A percentile compares a stretch with the other conserved stretches of the same genome.
Evolutionary conservation across 2,329 filamentous ascomycete genomes (phyloP).

Genomic region (Trichoderma afroharzianum): DNA sequence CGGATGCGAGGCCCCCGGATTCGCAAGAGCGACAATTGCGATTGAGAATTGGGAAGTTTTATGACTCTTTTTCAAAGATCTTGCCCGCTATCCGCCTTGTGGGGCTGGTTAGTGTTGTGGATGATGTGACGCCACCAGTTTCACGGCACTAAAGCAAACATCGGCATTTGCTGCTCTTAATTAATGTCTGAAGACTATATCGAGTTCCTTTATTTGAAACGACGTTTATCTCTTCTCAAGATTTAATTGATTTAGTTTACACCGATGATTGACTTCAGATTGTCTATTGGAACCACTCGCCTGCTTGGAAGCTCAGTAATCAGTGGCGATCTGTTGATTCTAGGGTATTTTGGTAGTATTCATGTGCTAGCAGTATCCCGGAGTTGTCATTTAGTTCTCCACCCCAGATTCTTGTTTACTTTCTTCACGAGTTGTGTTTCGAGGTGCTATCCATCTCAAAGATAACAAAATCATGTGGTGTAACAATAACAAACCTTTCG

Average conservation of each 20-base stretch:
- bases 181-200: background rate
- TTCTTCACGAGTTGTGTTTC: background rate
- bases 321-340: background rate
- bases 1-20: slow-evolving; percentile 6
- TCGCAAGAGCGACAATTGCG: background rate
- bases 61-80: background rate
- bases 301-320: background rate
- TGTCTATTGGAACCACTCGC: background rate
- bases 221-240: background rate
- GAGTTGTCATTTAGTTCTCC: background rate
- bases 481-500: background rate
- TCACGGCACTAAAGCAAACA: background rate
- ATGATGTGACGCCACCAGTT: slow-evolving; percentile 8
- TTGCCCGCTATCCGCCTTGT: slow-evolving; percentile 3
- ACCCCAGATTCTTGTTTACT: background rate
- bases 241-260: background rate
- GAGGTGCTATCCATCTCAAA: background rate
- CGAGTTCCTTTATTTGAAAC: background rate
- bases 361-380: background rate
- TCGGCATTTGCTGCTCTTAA: background rate
- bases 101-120: slow-evolving; percentile 12
- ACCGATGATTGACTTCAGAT: background rate
- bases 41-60: background rate
- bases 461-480: background rate
- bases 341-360: background rate